Conservation (phyloP, 768 basidiomycete species). For the Strobilomyces echinocephalus region DNA sequence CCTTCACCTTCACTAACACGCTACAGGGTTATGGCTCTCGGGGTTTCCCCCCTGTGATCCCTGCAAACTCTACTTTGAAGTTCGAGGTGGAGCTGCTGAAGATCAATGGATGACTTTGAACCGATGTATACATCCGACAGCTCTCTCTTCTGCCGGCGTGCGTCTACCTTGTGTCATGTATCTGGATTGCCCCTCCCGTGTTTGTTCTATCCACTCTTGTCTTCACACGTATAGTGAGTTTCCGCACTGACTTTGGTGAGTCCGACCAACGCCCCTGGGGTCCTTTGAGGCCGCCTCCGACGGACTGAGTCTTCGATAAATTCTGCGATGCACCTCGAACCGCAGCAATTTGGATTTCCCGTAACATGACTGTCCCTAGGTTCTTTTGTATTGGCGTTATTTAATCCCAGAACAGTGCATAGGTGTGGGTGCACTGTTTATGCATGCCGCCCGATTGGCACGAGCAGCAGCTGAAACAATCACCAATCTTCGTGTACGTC, state of each 20-base stretch:
- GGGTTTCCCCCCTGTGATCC: conserved; percentile 78
- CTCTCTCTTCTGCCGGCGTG: conserved; percentile 11
- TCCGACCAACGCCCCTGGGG: background rate
- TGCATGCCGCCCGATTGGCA: too few species aligned
- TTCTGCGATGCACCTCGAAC: background rate
- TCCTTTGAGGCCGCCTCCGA: background rate
- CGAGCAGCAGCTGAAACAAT: background rate
- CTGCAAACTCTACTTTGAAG: conserved; percentile 63
- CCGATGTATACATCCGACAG: conserved; percentile 24
- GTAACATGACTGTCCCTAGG: background rate
- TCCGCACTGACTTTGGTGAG: background rate
- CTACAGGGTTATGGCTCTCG: conserved; percentile 64
- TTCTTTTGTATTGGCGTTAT: too few species aligned
- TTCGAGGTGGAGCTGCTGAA: conserved; percentile 83
- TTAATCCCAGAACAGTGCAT: too few species aligned
- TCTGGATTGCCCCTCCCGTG: conserved; percentile 20
- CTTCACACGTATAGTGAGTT: background rate
- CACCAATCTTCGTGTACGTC: background rate
- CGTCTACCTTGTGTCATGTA: conserved; percentile 24
- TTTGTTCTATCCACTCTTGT: conserved; percentile 6
- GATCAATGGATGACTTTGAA: conserved; percentile 44
- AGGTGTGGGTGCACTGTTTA: too few species aligned
- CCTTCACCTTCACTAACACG: conserved; percentile 3
- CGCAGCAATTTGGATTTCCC: background rate
- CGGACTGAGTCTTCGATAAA: too few species aligned